Conservation (phyloP, 768 basidiomycete species). For the Tricholoma matsutake region DNA sequence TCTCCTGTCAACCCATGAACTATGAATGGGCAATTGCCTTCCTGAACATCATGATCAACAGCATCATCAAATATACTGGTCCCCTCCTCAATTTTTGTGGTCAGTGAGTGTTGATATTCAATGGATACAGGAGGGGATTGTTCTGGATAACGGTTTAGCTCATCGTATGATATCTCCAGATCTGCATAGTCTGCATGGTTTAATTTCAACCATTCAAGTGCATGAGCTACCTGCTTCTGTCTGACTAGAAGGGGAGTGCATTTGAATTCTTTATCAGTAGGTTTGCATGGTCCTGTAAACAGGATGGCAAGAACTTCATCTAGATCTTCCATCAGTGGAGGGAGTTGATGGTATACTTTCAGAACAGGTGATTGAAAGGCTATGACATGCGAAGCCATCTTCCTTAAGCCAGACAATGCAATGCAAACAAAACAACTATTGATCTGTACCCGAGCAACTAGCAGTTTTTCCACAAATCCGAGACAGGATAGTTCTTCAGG, state of each 20-base stretch:
- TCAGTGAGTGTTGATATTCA: constrained; percentile 14
- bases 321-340: constrained; percentile 22
- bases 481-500: constrained; percentile 23
- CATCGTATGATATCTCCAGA: too few relatives aligned
- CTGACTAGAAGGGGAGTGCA: too few relatives aligned
- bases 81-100: constrained; percentile 14
- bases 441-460: too few relatives aligned
- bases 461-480: constrained; percentile 27
- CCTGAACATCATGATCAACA: too few relatives aligned
- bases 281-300: constrained; percentile 22
- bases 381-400: too few relatives aligned
- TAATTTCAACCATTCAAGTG: too few relatives aligned
- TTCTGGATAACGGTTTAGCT: too few relatives aligned
- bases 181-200: too few relatives aligned
- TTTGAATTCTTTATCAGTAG: constrained; percentile 1
- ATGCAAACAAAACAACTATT: too few relatives aligned
- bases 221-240: too few relatives aligned
- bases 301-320: constrained; percentile 30
- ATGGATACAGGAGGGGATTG: constrained; percentile 21
- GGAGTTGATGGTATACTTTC: constrained; percentile 22
- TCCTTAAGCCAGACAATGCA: too few relatives aligned
- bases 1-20: not conserved
- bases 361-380: not conserved
- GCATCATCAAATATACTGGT: too few relatives aligned
- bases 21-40: not conserved